A percentile compares a stretch with the other conserved stretches of the same genome.
Conservation (phyloP, 2,329 filamentous ascomycete genomes). For the Colletotrichum gloeosporioides region DNA sequence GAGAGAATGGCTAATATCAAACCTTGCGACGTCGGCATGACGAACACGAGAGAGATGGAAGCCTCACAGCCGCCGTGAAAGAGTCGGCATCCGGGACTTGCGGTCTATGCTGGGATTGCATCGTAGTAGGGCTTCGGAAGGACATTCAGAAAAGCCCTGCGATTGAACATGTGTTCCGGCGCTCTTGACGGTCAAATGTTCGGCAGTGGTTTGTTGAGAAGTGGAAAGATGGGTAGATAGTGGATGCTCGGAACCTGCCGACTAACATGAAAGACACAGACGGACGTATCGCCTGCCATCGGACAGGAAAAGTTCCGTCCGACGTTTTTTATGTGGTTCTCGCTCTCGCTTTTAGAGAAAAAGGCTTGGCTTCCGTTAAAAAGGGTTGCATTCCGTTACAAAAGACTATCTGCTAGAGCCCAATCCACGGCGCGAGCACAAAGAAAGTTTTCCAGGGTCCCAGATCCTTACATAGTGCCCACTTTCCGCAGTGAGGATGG, state of each 20-base stretch:
- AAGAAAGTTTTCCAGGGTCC: neutral
- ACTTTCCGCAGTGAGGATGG: neutral
- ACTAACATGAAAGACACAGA: neutral
- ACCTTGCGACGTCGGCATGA: neutral
- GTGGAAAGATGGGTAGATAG: neutral
- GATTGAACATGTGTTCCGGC: neutral
- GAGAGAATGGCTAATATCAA: neutral
- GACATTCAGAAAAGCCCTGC: neutral
- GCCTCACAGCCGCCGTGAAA: neutral
- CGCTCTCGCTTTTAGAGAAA: neutral
- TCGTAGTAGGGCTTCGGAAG: neutral
- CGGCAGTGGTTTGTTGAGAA: neutral
- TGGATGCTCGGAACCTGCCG: neutral
- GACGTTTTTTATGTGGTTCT: neutral
- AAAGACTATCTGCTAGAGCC: neutral
- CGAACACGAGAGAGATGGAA: neutral
- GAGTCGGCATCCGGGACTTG: neutral
- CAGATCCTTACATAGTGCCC: neutral
- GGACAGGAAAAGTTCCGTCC: neutral
- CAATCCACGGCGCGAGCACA: neutral
- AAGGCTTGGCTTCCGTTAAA: neutral
- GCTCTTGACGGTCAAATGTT: neutral
- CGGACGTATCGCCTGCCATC: neutral
- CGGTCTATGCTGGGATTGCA: neutral
- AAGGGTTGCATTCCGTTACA: neutral